Base-by-base conservation (phyloP, 345 rosid genomes). In the Lagerstroemia speciosa region DNA sequence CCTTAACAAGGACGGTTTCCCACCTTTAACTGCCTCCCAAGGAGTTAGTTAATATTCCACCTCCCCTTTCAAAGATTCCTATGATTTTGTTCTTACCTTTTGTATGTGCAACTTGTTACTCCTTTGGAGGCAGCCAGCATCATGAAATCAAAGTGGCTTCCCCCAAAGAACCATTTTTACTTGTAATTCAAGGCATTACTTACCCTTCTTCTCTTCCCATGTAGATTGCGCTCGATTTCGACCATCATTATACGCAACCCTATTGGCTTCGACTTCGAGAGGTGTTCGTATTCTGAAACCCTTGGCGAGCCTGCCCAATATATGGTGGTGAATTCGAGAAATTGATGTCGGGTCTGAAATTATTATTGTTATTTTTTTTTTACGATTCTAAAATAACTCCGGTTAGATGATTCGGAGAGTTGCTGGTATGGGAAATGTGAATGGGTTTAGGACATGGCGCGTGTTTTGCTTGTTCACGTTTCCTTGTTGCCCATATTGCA, bases 31-130 rank as follows among this genome's bases (percentile, higher is more conserved):
- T 48, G 61, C 57, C 36, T 31, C 34, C 15, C 33, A 30, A 24
- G 69, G 22, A 67, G 61, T 45, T 50, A 67, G 57, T 48, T 48
- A n/a, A 27, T 26, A 48, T 33, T n/a, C n/a, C n/a, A n/a, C n/a
- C n/a, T n/a, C n/a, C 61, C 69, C 50, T 67, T 27, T 41, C 33
- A 29, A 41, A 67, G 69, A 67, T 67, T 50, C 69, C 32, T 66
- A 17, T 41, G 55, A 29, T 45, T 66, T 31, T 67, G 34, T 67
- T 67, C n/a, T 65, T 58, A 58, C 63, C 63, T 65, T 27, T 32
- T 32, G 15, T 36, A 26, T 65, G 50, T 36, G 16, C 48, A 37
- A 38, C 20, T 37, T 64, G 67, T 22, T 36, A 64, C 67, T 36
- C 30, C 67, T 64, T 64, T 64, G 46, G 43, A 40, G 45, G 67